Conservation (phyloP, 306 rosid genomes). For the Alnus glutinosa region DNA sequence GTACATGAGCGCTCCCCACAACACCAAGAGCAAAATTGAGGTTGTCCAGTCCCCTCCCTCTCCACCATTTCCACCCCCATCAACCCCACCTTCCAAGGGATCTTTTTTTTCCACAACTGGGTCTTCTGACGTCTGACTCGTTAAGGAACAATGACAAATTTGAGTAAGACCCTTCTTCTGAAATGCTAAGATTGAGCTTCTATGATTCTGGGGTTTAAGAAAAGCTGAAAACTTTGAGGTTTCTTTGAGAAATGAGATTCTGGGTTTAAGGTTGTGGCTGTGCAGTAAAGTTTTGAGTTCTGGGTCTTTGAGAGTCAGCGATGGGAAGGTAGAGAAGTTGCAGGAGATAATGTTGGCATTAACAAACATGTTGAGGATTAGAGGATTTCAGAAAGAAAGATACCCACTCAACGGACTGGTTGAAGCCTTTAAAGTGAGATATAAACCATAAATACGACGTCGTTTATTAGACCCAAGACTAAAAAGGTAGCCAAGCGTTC, state of each 20-base stretch:
- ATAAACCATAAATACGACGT: not conserved
- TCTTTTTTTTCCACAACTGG: slow-evolving; percentile 35
- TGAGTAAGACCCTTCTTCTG: slow-evolving; percentile 30
- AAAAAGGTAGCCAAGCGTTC: slow-evolving; percentile 2
- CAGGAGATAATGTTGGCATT: slow-evolving; percentile 56
- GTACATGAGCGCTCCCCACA: slow-evolving; percentile 78
- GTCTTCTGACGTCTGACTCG: slow-evolving; percentile 39
- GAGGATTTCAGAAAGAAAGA: not conserved
- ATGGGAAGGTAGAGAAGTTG: slow-evolving; percentile 47
- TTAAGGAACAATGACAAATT: slow-evolving; percentile 39
- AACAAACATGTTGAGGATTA: slow-evolving; percentile 31
- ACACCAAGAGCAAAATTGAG: slow-evolving; percentile 62
- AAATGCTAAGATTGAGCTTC: slow-evolving; percentile 19
- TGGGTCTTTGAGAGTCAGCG: slow-evolving; percentile 24
- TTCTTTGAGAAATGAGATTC: slow-evolving; percentile 5
- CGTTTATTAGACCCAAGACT: not conserved
- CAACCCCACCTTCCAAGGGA: slow-evolving; percentile 21
- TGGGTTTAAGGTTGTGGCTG: slow-evolving; percentile 29
- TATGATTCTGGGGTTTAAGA: slow-evolving; percentile 15
- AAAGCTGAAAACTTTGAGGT: slow-evolving; percentile 7
- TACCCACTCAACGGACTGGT: not conserved
- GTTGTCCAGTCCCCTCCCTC: slow-evolving; percentile 78
- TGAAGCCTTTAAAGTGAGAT: too few species aligned
- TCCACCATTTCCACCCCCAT: slow-evolving; percentile 31
- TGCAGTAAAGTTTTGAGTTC: slow-evolving; percentile 33